Evolutionary conservation across 495 filamentous ascomycete species (phyloP).

Genomic region (Aspergillus avenaceus): DNA sequence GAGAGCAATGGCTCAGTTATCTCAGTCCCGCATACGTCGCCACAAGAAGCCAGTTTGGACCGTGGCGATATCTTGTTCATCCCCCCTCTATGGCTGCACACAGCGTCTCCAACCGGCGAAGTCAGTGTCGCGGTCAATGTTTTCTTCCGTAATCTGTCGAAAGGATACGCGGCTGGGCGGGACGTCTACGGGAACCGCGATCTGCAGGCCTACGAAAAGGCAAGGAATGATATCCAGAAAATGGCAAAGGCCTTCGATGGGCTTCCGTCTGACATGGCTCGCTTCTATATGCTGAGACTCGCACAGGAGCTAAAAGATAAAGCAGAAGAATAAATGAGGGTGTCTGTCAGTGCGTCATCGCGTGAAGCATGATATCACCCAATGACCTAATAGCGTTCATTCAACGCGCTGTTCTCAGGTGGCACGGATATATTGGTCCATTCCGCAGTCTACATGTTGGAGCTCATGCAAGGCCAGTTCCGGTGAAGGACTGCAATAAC

Average conservation of each 20-base stretch:
- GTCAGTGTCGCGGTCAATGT: constrained; percentile 77
- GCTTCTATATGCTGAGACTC: constrained; percentile 73
- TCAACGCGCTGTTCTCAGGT: not conserved
- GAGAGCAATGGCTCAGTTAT: constrained; percentile 23
- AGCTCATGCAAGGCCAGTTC: not conserved
- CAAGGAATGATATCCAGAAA: constrained; percentile 63
- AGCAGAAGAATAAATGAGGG: constrained; percentile 19
- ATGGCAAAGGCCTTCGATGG: constrained; percentile 64
- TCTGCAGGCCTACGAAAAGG: constrained; percentile 77
- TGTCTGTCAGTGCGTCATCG: not conserved
- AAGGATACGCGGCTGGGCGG: constrained; percentile 66
- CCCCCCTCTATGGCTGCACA: constrained; percentile 80
- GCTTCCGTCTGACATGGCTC: constrained; percentile 59
- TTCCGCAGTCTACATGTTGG: not conserved
- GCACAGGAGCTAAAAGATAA: constrained; percentile 60
- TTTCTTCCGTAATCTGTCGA: constrained; percentile 71
- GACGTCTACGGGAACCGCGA: constrained; percentile 91
- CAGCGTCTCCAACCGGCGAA: constrained; percentile 59
- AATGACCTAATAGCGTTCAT: too few species aligned
- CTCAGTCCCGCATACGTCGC: constrained; percentile 52
- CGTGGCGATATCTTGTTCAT: constrained; percentile 77
- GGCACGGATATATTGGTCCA: not conserved
- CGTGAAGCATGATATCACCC: not conserved
- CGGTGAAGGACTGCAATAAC: not conserved
- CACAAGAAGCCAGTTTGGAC: constrained; percentile 59